phyloP scores from a whole-genome alignment of 2,329 filamentous ascomycete species.

The Beauveria brongniartii region DNA sequence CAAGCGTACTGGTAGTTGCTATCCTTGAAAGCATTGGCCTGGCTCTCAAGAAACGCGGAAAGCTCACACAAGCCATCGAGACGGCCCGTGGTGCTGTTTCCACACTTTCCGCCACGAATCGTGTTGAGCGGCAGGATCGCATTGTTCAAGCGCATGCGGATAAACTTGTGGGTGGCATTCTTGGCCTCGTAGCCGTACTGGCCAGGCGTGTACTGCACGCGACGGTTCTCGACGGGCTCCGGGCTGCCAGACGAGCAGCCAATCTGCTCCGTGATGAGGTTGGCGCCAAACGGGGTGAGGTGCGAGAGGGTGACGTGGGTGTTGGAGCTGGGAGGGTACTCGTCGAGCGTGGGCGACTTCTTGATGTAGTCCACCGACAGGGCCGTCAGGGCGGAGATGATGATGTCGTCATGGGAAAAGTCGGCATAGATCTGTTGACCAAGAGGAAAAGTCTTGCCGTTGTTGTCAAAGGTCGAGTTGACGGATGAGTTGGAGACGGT shows the following conservation, averaged over 20 bases:
- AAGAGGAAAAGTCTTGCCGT: constrained; percentile 59
- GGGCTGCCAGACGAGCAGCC: constrained; percentile 37
- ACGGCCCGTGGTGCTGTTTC: constrained; percentile 19
- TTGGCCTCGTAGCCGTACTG: constrained; percentile 38
- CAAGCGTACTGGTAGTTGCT: constrained; percentile 40
- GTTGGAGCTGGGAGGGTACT: constrained; percentile 33
- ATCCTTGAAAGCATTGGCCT: constrained; percentile 27
- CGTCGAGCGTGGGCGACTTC: constrained; percentile 33
- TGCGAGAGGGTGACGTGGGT: constrained; percentile 41
- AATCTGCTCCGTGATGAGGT: constrained; percentile 47
- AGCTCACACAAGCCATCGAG: constrained; percentile 38
- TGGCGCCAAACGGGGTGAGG: constrained; percentile 46
- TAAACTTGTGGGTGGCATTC: constrained; percentile 36
- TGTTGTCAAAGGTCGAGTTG: constrained; percentile 62
- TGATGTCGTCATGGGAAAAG: constrained; percentile 78
- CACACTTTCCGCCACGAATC: constrained; percentile 38
- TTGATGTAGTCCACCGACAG: constrained; percentile 47
- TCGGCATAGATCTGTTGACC: constrained; percentile 61
- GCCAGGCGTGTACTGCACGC: constrained; percentile 31
- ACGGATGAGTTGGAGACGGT: constrained; percentile 45
- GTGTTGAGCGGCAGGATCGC: constrained; percentile 38
- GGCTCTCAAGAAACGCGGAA: constrained; percentile 32
- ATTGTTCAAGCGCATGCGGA: constrained; percentile 41
- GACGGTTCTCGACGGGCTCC: constrained; percentile 27
- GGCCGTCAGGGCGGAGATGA: constrained; percentile 40